Evolutionary conservation across 192 early-diverging fungal species (phyloP), one percentile per base, ranked within the genome.

Genomic region (Coemansia sp.): DNA sequence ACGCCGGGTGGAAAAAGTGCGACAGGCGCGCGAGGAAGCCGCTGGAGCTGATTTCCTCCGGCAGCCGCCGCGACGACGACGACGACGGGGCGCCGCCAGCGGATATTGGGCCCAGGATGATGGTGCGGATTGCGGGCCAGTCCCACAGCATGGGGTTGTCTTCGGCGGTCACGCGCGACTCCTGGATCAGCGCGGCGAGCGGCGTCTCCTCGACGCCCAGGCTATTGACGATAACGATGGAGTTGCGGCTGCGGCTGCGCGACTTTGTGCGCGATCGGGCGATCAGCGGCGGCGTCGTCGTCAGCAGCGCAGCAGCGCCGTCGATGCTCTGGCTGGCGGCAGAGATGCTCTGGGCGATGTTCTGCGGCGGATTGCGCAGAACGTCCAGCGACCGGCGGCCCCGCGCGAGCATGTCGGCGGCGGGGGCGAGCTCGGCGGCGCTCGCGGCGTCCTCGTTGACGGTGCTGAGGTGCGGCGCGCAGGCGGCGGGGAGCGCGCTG

Each of bases 141-240:
- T 78, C 65, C 81, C 81, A 83, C 17, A 63, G 72, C 76, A 83
- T 74, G 38, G 81, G 73, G 41, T 83, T 83, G 4, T 83, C 81
- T 54, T 83, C 81, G 0, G 51, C 56, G 31, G 68, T 64, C 3
- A 83, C 81, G 7, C 68, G 76, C 41, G 81, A 75, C 22, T 78
- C 76, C 42, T 71, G 59, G 63, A 83, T 75, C 36, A 65, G 51
- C 25, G 60, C 27, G 20, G 65, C 27, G 15, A 83, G 68, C 58
- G 61, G 62, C 45, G 71, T 58, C 35, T 75, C 71, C 32, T 61
- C 60, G 17, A 40, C 54, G 27, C 63, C 62, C 31, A 37, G 24
- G 62, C 60, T 65, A 63, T 58, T 66, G 59, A 49, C 63, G 31
- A 73, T 64, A 20, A 65, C 60, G 7, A 74, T 65, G 0, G 74